A percentile compares a stretch with the other conserved stretches of the same genome.
These are phyloP conservation scores for Exobasidium rhododendri DNA, from an alignment of 1,284 basidiomycete genomes.

Conservation along the genomic window DNA sequence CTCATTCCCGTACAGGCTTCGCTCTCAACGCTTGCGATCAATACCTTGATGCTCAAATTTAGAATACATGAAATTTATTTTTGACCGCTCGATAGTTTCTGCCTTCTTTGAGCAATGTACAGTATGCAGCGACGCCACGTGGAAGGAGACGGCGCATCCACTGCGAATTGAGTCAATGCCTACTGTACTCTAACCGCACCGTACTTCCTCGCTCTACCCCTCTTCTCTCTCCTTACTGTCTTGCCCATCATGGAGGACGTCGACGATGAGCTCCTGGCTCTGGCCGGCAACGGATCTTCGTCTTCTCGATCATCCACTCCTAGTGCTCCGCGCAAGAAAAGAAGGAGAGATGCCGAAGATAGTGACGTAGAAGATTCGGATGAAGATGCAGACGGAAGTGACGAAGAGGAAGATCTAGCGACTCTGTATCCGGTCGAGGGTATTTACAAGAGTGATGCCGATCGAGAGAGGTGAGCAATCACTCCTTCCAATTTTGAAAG, in stretches of 20 bases:
- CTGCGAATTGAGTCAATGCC: no score
- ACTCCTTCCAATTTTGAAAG: conserved; percentile 1
- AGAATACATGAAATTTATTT: no score
- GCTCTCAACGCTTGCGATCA: neutral
- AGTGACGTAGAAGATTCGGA: conserved; percentile 8
- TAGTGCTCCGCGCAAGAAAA: neutral
- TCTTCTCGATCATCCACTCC: conserved; percentile 40
- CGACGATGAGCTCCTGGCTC: conserved; percentile 67
- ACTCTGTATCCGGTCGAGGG: conserved; percentile 86
- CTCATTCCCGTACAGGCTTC: neutral
- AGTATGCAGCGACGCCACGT: no score
- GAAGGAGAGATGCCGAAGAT: conserved; percentile 58
- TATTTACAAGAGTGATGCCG: conserved; percentile 77
- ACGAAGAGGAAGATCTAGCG: conserved; percentile 23
- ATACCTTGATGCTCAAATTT: no score
- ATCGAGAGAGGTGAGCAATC: conserved; percentile 69
- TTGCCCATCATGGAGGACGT: conserved; percentile 51
- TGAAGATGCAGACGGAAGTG: conserved; percentile 16
- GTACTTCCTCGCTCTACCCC: neutral
- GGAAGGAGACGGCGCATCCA: no score
- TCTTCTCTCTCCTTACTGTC: neutral
- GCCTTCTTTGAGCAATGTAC: no score
- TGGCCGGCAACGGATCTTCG: conserved; percentile 62
- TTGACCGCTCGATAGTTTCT: no score
- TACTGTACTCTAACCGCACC: no score